Evolutionary conservation across 2,329 filamentous ascomycete genomes (phyloP).

Genomic region (Aureobasidium vineae): DNA sequence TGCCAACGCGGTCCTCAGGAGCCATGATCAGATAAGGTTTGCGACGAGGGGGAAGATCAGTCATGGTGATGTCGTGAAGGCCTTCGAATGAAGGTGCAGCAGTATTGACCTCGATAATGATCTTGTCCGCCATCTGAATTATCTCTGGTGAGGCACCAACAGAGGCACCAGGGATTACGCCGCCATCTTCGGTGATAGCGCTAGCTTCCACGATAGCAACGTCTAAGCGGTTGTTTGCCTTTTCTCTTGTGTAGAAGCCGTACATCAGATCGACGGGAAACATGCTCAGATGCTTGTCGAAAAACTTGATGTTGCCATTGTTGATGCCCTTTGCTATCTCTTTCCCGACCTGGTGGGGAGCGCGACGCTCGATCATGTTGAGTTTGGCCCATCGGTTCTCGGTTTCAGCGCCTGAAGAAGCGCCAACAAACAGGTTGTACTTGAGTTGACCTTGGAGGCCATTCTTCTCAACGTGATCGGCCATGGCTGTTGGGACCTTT

Average conservation of each 20-base stretch:
- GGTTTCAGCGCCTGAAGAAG: constrained; percentile 84
- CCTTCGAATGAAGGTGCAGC: constrained; percentile 80
- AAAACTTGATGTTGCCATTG: constrained; percentile 83
- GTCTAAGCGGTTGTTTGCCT: constrained; percentile 70
- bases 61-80: constrained; percentile 87
- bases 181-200: constrained; percentile 83
- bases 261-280: constrained; percentile 86
- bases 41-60: constrained; percentile 73
- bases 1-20: constrained; percentile 83
- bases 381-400: constrained; percentile 87
- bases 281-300: constrained; percentile 92
- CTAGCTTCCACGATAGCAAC: constrained; percentile 79
- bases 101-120: constrained; percentile 92
- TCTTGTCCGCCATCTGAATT: constrained; percentile 87
- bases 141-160: constrained; percentile 84
- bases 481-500: constrained; percentile 78
- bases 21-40: constrained; percentile 85
- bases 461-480: constrained; percentile 87
- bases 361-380: constrained; percentile 85
- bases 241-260: constrained; percentile 72
- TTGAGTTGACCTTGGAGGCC: constrained; percentile 77
- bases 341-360: constrained; percentile 87
- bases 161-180: constrained; percentile 81
- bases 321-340: constrained; percentile 89
- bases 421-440: constrained; percentile 84